Evolutionary conservation across 192 early-diverging fungal species (phyloP).

Genomic region (Backusella macrospora): DNA sequence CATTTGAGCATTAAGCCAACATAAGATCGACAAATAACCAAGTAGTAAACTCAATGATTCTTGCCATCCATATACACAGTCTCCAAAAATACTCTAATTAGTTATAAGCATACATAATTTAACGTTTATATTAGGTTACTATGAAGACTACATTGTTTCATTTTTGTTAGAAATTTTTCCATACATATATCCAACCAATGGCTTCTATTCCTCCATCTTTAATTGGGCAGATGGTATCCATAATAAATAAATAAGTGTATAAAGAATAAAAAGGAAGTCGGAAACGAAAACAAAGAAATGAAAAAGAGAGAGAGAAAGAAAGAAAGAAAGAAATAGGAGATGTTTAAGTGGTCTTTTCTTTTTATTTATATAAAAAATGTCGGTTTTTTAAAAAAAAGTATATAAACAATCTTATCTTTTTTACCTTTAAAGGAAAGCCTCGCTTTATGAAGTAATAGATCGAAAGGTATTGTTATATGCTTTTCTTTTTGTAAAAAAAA

Average conservation of each 20-base stretch:
- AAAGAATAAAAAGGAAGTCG: background rate
- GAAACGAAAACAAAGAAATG: background rate
- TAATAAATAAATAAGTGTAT: background rate
- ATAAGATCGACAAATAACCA: slow-evolving; percentile 61
- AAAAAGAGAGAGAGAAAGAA: slow-evolving; percentile 1
- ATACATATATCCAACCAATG: slow-evolving; percentile 24
- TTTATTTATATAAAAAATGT: background rate
- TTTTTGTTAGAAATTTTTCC: background rate
- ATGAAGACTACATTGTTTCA: background rate
- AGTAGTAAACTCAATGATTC: slow-evolving; percentile 47
- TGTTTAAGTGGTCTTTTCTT: background rate
- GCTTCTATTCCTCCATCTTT: slow-evolving; percentile 7
- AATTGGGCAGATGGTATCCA: slow-evolving; percentile 19
- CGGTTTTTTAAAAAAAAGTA: background rate
- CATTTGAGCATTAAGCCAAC: slow-evolving; percentile 74
- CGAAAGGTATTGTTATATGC: background rate
- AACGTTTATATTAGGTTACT: background rate
- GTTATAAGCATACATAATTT: background rate
- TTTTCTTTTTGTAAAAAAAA: background rate
- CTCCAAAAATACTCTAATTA: slow-evolving; percentile 44
- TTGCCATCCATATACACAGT: slow-evolving; percentile 50
- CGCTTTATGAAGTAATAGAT: background rate
- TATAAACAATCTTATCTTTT: slow-evolving; percentile 21
- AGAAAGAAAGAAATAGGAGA: background rate
- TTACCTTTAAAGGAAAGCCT: background rate